These are phyloP conservation scores for Penicillium brevicompactum DNA, from an alignment of 2,329 filamentous ascomycete species.

Conservation along the genomic window DNA sequence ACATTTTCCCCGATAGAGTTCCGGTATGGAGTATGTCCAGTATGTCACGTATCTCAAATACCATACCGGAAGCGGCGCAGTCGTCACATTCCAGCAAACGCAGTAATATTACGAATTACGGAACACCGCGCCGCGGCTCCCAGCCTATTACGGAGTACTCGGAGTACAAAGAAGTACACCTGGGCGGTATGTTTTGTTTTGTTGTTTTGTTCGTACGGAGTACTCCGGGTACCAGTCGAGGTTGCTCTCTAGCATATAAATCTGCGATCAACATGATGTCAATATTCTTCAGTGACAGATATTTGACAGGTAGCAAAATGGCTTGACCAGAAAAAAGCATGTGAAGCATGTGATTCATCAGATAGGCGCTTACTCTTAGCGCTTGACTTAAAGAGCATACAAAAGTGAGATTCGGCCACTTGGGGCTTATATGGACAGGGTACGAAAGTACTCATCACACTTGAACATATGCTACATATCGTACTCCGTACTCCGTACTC, in stretches of 20 bases:
- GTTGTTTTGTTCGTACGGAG: no score
- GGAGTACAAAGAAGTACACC: no score
- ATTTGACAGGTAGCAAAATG: neutral
- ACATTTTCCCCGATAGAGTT: conserved; percentile 8
- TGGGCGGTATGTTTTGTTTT: no score
- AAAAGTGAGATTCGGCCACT: no score
- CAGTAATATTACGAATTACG: conserved; percentile 6
- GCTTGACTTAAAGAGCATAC: neutral
- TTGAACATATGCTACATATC: neutral
- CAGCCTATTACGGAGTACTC: neutral
- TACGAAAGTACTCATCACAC: neutral
- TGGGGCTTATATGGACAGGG: no score
- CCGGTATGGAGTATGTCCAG: conserved; percentile 9
- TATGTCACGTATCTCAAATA: conserved; percentile 23
- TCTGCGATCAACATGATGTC: conserved; percentile 8
- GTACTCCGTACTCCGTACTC: neutral
- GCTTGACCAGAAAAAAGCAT: neutral
- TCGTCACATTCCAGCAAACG: conserved; percentile 19
- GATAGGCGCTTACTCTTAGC: neutral
- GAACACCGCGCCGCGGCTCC: neutral
- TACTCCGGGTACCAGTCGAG: neutral
- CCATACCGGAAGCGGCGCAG: conserved; percentile 13
- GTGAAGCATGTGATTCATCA: conserved; percentile 6
- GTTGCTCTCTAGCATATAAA: conserved; percentile 6
- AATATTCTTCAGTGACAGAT: neutral